A percentile compares a stretch with the other conserved stretches of the same genome.
These are phyloP conservation scores for Rusavskia elegans DNA, from an alignment of 495 filamentous ascomycete genomes.

Conservation along the genomic window DNA sequence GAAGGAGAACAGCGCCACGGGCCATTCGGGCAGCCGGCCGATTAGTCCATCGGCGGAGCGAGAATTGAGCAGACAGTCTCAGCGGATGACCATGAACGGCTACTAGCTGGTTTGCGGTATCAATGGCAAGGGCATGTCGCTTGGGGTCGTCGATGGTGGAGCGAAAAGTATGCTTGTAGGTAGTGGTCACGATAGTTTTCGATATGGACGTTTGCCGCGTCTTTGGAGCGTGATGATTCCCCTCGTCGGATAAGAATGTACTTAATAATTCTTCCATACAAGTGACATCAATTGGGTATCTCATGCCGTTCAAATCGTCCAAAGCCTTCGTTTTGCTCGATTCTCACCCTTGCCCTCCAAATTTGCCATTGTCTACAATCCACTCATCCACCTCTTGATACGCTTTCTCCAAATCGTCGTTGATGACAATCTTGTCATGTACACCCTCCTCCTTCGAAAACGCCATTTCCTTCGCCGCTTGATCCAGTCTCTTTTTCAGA, in stretches of 20 bases:
- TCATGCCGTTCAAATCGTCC: background rate
- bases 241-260: no score
- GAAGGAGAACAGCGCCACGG: slow-evolving; percentile 88
- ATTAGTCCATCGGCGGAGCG: slow-evolving; percentile 90
- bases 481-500: slow-evolving; percentile 55
- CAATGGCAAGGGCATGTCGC: no score
- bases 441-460: slow-evolving; percentile 57
- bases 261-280: background rate
- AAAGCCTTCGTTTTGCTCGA: no score
- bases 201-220: background rate
- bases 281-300: background rate
- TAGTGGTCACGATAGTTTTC: background rate
- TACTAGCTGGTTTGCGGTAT: slow-evolving; percentile 37
- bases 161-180: background rate
- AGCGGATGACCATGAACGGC: slow-evolving; percentile 96
- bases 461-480: slow-evolving; percentile 71
- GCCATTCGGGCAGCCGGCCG: slow-evolving; percentile 66
- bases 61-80: slow-evolving; percentile 89
- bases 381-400: slow-evolving; percentile 64
- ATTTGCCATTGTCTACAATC: slow-evolving; percentile 32
- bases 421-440: slow-evolving; percentile 77
- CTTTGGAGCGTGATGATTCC: no score
- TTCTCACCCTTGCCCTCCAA: slow-evolving; percentile 11
- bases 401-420: slow-evolving; percentile 73
- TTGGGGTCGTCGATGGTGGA: background rate